These are phyloP conservation scores for Pythium apleroticum DNA, from an alignment of 352 stramenopile species.

Conservation along the genomic window DNA sequence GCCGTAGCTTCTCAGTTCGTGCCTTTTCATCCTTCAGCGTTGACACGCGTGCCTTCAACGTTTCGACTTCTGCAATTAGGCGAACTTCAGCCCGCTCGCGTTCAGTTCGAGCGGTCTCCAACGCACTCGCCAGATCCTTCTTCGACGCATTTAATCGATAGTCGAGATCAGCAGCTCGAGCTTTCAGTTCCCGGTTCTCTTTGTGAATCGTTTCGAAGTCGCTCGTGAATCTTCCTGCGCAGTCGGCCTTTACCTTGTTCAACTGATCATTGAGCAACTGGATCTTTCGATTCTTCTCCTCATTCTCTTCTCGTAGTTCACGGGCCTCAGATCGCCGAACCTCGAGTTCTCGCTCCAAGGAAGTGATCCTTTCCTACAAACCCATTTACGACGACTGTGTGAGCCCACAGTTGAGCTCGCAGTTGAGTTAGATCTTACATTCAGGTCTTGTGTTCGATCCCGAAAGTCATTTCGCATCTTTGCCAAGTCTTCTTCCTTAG, in stretches of 20 bases:
- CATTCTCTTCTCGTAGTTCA: conserved; percentile 59
- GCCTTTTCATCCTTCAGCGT: conserved; percentile 66
- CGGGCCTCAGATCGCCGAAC: conserved; percentile 53
- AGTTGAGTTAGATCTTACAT: conserved; percentile 27
- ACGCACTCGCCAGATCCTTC: conserved; percentile 36
- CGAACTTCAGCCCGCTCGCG: conserved; percentile 55
- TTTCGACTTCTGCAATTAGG: conserved; percentile 60
- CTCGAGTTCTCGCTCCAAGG: conserved; percentile 58
- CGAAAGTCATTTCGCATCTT: conserved; percentile 52
- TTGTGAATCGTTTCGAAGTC: conserved; percentile 55
- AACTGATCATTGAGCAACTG: conserved; percentile 72
- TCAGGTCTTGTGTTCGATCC: conserved; percentile 54
- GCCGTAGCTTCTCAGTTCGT: conserved; percentile 43
- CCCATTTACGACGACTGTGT: background rate
- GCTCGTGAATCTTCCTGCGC: conserved; percentile 43
- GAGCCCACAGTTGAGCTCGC: no score
- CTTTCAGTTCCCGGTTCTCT: conserved; percentile 66
- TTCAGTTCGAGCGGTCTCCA: conserved; percentile 43
- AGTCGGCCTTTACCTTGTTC: conserved; percentile 73
- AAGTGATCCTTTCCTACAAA: conserved; percentile 24
- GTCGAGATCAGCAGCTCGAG: conserved; percentile 45
- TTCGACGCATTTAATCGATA: conserved; percentile 47
- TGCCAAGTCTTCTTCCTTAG: conserved; percentile 51
- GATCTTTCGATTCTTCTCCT: conserved; percentile 64
- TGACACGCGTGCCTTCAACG: conserved; percentile 44